Evolutionary conservation across 164 flowering plant genomes (phyloP), one percentile per base, ranked within the genome.

Genomic region (Malania oleifera): DNA sequence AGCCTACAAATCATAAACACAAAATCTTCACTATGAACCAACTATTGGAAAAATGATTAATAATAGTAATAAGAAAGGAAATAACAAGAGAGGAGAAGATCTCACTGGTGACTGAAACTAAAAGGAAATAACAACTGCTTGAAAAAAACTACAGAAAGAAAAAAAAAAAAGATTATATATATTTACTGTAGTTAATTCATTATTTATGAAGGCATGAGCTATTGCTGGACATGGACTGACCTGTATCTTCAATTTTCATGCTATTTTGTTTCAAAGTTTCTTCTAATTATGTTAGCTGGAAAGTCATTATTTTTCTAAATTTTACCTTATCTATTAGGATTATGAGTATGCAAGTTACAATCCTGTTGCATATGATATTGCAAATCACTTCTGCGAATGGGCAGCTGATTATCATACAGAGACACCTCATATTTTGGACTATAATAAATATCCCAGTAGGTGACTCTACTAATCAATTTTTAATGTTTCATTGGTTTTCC

Each of bases 361-460:
- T 61, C 73, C 79, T 55, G 31, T 72, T 54, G 74, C 79, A 19
- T 75, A 62, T 62, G 77, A 76, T 49, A 63, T 76, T 28, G 80
- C 80, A 53, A 76, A 76, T 62, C 80, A 76, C 60, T 76, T 76
- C 61, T 76, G 75, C 47, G 80, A 76, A 66, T 73, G 74, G 80
- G 77, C 75, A 57, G 75, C 77, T 19, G 71, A 76, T 27, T 76
- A 76, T 61, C 77, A 76, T 37, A 70, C 80, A 7, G 77, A 76
- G 37, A 73, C 70, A 2, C 77, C 80, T 34, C 77, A 76, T 61
- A 54, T 68, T 51, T 34, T 76, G 68, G 80, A 76, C 56, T 73
- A 59, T 52, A 57, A 51, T 49, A 68, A 70, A 66, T 76, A 73
- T 46, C 80, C 80, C 20, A 67, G 80, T 76, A 35, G 11, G 71